Percentiles rank a stretch among this genome's conserved stretches.
phyloP scores from a whole-genome alignment of 768 basidiomycete genomes.

The Cystofilobasidium macerans region DNA sequence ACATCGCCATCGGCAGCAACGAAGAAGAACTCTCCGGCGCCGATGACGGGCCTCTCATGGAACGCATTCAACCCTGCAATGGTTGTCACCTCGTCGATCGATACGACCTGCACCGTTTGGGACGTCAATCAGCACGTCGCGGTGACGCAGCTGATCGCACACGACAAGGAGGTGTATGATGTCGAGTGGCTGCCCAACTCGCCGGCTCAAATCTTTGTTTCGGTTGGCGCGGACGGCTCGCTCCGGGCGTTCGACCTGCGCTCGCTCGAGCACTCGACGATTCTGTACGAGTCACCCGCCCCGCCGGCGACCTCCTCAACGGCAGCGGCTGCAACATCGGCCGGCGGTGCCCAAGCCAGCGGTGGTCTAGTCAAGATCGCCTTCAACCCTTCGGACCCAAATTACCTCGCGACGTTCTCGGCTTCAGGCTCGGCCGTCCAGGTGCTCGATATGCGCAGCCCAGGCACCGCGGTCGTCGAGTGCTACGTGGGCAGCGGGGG shows the following conservation, averaged over 20 bases:
- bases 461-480: constrained; percentile 89
- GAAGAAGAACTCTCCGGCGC: constrained; percentile 51
- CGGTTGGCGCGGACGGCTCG: constrained; percentile 93
- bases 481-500: constrained; percentile 56
- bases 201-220: constrained; percentile 84
- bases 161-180: constrained; percentile 49
- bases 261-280: constrained; percentile 93
- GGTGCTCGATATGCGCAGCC: constrained; percentile 92
- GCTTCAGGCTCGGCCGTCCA: constrained; percentile 81
- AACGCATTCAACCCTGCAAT: constrained; percentile 81
- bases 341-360: constrained; percentile 41
- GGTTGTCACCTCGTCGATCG: constrained; percentile 94
- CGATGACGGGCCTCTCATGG: constrained; percentile 95
- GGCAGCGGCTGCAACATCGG: background rate
- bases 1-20: background rate
- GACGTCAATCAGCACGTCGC: constrained; percentile 89
- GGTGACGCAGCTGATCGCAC: constrained; percentile 66
- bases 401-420: constrained; percentile 95
- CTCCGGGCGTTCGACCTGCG: constrained; percentile 93
- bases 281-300: constrained; percentile 73
- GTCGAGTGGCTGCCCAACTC: constrained; percentile 97
- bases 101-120: constrained; percentile 98
- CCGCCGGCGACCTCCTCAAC: constrained; percentile 38
- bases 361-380: constrained; percentile 63
- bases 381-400: constrained; percentile 81